Evolutionary conservation across 176 grass and related monocot genomes (phyloP).

Genomic region (Bothriochloa decipiens): DNA sequence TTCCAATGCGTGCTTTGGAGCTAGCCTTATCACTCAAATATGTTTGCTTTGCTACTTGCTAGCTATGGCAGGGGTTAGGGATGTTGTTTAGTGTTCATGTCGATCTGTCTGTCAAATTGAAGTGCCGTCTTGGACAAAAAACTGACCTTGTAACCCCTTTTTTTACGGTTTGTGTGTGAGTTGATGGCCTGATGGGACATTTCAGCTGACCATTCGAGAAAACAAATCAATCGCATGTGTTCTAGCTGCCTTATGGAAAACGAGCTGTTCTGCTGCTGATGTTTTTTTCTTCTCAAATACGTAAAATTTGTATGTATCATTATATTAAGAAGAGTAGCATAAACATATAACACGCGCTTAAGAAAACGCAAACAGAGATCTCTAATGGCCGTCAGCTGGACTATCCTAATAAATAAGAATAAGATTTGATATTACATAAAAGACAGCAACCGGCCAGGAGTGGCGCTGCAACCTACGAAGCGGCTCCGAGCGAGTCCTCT

Average conservation of each 20-base stretch:
- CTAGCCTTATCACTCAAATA: not conserved
- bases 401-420: too few relatives aligned
- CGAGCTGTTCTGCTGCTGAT: not conserved
- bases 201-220: not conserved
- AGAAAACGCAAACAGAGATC: too few relatives aligned
- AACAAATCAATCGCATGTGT: not conserved
- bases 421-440: too few relatives aligned
- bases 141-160: not conserved
- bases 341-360: too few relatives aligned
- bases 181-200: conserved; percentile 6
- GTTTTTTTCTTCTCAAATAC: too few relatives aligned
- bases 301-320: too few relatives aligned
- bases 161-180: not conserved
- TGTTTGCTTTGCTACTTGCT: not conserved
- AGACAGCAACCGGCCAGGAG: too few relatives aligned
- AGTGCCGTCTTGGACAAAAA: conserved; percentile 23
- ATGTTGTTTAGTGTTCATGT: conserved; percentile 35
- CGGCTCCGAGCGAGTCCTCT: too few relatives aligned
- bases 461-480: too few relatives aligned
- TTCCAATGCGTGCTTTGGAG: not conserved
- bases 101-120: conserved; percentile 20
- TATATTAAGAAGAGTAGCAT: too few relatives aligned
- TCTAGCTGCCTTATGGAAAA: not conserved
- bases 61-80: not conserved
- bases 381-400: too few relatives aligned